Percentiles rank a stretch among this genome's conserved stretches.
Conservation (phyloP, 306 rosid species). For the Astragalus glycyphyllos region DNA sequence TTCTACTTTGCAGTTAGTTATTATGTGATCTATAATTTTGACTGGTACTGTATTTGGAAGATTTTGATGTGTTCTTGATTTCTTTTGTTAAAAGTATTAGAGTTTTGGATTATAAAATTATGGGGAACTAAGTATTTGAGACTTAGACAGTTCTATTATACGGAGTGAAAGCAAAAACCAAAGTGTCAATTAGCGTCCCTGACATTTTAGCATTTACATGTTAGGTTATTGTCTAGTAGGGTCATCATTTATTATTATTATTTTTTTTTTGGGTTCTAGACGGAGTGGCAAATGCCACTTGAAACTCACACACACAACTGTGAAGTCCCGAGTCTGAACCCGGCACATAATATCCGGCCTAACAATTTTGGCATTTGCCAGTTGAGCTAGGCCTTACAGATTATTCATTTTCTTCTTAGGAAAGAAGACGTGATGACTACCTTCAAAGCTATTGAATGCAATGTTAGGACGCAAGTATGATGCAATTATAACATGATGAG, state of each 20-base stretch:
- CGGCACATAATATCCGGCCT: too few species aligned
- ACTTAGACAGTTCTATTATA: not conserved
- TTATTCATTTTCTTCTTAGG: not conserved
- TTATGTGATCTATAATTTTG: not conserved
- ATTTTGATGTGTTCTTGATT: not conserved
- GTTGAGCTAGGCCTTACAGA: too few species aligned
- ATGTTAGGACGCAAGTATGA: not conserved
- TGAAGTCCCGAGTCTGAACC: too few species aligned
- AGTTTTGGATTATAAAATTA: conserved; percentile 22
- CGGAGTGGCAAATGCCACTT: too few species aligned
- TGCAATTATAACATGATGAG: too few species aligned
- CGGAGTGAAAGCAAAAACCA: not conserved
- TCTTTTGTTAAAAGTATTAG: not conserved
- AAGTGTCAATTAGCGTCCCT: not conserved
- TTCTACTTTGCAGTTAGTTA: conserved; percentile 18
- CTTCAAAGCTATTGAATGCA: not conserved
- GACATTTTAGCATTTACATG: not conserved
- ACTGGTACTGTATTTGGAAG: not conserved
- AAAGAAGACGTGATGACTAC: conserved; percentile 8
- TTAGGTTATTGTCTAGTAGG: not conserved
- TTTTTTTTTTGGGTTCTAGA: too few species aligned
- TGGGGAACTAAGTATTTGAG: not conserved
- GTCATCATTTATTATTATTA: too few species aligned
- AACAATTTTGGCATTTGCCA: too few species aligned
- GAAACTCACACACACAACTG: too few species aligned